Percentiles rank a stretch among this genome's conserved stretches.
phyloP scores from a whole-genome alignment of 441 rosid species.

The Erodium texanum region DNA sequence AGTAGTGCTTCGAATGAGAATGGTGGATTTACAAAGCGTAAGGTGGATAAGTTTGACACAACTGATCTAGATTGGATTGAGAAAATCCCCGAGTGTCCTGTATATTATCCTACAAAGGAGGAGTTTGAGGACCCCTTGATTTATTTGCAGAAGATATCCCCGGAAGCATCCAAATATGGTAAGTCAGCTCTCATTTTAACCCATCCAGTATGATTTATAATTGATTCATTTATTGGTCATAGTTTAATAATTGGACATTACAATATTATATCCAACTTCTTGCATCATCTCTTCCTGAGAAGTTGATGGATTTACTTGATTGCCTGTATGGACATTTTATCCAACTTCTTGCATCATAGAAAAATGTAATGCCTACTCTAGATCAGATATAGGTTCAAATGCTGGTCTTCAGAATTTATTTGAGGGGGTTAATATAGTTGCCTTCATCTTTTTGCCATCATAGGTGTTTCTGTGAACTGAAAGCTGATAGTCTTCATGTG shows the following conservation, averaged over 20 bases:
- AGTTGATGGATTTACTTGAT: not conserved
- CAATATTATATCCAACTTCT: not conserved
- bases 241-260: not conserved
- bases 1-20: slow-evolving; percentile 35
- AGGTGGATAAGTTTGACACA: slow-evolving; percentile 66
- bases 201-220: not conserved
- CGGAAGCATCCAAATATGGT: slow-evolving; percentile 96
- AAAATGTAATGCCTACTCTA: not conserved
- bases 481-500: not conserved
- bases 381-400: not conserved
- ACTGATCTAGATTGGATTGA: slow-evolving; percentile 84
- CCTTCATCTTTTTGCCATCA: not conserved
- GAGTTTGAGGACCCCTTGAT: slow-evolving; percentile 95
- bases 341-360: too few relatives aligned
- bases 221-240: not conserved
- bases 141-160: slow-evolving; percentile 83
- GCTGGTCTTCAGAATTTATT: too few relatives aligned
- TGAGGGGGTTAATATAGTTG: not conserved
- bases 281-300: not conserved
- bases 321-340: too few relatives aligned
- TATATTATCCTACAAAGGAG: slow-evolving; percentile 79
- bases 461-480: not conserved
- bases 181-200: slow-evolving; percentile 12
- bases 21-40: slow-evolving; percentile 45
- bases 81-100: slow-evolving; percentile 86